These are phyloP conservation scores for Crithidia thermophila DNA, from an alignment of 208 protist species.

Conservation along the genomic window DNA sequence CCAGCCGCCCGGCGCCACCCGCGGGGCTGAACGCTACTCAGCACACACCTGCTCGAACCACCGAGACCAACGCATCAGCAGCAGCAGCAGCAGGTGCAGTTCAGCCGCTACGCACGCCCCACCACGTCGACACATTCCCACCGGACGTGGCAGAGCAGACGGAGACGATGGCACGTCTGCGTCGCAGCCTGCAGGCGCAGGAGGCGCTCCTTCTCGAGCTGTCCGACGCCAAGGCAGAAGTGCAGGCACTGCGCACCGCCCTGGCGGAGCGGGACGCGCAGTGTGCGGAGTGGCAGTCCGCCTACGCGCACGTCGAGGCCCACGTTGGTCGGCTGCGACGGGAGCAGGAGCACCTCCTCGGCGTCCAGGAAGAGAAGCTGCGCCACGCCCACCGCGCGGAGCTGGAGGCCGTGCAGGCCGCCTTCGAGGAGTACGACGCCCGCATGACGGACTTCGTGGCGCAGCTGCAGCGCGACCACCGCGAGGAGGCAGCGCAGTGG, in stretches of 20 bases:
- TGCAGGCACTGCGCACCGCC: neutral
- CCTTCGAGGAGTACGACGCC: conserved; percentile 55
- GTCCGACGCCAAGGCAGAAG: conserved; percentile 7
- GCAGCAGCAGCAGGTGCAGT: neutral
- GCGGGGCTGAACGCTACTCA: neutral
- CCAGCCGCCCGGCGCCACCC: neutral
- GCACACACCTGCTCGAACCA: neutral
- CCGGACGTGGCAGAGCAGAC: conserved; percentile 13
- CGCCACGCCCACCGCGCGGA: conserved; percentile 38
- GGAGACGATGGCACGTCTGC: conserved; percentile 21
- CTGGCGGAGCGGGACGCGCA: conserved; percentile 17
- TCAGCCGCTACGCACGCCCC: neutral
- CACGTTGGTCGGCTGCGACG: conserved; percentile 5
- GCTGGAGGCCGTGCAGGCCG: conserved; percentile 40
- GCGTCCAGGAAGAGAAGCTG: conserved; percentile 34
- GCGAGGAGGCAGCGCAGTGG: conserved; percentile 40
- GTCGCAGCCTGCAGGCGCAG: conserved; percentile 20
- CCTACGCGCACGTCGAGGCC: conserved; percentile 11
- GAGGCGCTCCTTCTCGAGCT: conserved; percentile 27
- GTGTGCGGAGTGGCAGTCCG: conserved; percentile 16
- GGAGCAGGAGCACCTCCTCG: conserved; percentile 33
- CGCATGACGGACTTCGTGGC: conserved; percentile 48
- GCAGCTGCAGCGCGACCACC: conserved; percentile 36
- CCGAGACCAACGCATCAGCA: neutral
- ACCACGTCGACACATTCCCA: neutral